Percentiles rank a stretch among this genome's conserved stretches.
phyloP scores from a whole-genome alignment of 164 flowering plant genomes.

The Cinnamomum micranthum region DNA sequence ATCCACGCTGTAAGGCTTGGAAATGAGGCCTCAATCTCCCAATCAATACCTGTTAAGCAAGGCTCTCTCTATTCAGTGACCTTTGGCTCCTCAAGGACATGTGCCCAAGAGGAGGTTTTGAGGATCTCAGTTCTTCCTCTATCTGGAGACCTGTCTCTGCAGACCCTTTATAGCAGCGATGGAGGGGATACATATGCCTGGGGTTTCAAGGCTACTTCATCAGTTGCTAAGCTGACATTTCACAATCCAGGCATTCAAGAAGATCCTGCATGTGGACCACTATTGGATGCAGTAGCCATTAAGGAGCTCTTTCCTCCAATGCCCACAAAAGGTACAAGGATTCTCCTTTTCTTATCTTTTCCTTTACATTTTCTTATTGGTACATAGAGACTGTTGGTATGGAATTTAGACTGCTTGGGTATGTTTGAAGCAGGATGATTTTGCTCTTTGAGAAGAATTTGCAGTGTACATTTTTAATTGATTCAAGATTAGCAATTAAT shows the following conservation, averaged over 20 bases:
- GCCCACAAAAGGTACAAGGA: constrained; percentile 52
- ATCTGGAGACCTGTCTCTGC: constrained; percentile 68
- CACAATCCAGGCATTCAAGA: constrained; percentile 89
- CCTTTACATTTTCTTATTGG: neutral
- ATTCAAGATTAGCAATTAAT: too few relatives aligned
- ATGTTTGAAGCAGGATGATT: too few relatives aligned
- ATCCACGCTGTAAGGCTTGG: constrained; percentile 89
- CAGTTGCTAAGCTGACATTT: constrained; percentile 41
- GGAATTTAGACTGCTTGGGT: too few relatives aligned
- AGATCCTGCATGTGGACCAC: constrained; percentile 93
- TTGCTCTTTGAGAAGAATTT: too few relatives aligned
- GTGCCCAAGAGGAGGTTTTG: constrained; percentile 89
- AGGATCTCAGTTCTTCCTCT: constrained; percentile 60
- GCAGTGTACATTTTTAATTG: too few relatives aligned
- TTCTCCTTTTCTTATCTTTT: neutral
- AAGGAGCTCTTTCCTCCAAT: constrained; percentile 60
- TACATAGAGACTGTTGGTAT: too few relatives aligned
- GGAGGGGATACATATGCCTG: constrained; percentile 84
- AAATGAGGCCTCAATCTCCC: constrained; percentile 85
- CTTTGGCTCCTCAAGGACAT: constrained; percentile 84
- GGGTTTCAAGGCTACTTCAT: constrained; percentile 55
- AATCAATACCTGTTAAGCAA: constrained; percentile 46
- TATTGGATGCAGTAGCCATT: constrained; percentile 81
- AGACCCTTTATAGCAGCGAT: constrained; percentile 69
- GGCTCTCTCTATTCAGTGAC: constrained; percentile 77